Evolutionary conservation across 2,329 filamentous ascomycete species (phyloP).

Genomic region (Verticillium longisporum): DNA sequence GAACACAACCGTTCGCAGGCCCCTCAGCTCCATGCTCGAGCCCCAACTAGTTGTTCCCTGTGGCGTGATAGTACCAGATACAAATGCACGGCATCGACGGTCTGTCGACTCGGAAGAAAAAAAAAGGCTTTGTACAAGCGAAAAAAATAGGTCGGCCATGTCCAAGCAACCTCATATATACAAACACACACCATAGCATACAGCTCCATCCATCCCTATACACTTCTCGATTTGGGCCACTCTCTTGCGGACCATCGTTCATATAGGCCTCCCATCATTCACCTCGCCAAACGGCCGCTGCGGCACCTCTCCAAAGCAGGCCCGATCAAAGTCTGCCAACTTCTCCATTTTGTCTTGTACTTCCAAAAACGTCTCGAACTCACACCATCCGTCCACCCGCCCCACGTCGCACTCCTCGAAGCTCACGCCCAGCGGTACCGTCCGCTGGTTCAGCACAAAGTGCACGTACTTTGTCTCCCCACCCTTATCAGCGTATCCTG

Average conservation of each 20-base stretch:
- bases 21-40: too few relatives aligned
- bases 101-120: too few relatives aligned
- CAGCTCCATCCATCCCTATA: too few relatives aligned
- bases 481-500: conserved; percentile 42
- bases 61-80: too few relatives aligned
- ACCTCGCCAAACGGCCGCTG: conserved; percentile 29
- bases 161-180: too few relatives aligned
- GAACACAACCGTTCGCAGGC: too few relatives aligned
- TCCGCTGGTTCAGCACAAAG: conserved; percentile 69
- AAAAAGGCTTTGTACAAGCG: too few relatives aligned
- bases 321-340: conserved; percentile 54
- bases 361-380: conserved; percentile 59
- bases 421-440: conserved; percentile 60
- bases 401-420: conserved; percentile 55
- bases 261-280: conserved; percentile 26
- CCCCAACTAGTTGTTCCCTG: too few relatives aligned
- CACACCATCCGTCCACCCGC: conserved; percentile 71
- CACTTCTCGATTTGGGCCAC: neutral
- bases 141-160: too few relatives aligned
- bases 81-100: too few relatives aligned
- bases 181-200: too few relatives aligned
- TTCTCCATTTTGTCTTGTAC: conserved; percentile 52
- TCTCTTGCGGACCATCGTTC: too few relatives aligned
- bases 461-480: conserved; percentile 62
- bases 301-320: conserved; percentile 54